These are phyloP conservation scores for sunflower (Helianthus annuus) DNA, from an alignment of 129 eudicot species.

Conservation along the genomic window DNA sequence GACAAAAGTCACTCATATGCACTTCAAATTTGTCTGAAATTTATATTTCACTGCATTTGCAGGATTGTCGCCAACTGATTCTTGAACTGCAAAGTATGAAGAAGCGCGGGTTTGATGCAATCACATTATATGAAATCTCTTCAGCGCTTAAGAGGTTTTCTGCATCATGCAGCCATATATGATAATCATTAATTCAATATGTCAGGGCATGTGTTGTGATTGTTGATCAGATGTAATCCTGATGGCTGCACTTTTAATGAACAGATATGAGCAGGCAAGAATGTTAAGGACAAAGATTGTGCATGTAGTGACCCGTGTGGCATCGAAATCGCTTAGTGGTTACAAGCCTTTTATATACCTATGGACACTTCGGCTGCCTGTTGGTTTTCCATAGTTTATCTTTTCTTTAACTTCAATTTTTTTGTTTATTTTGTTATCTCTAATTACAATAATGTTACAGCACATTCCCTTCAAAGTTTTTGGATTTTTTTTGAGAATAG, in stretches of 20 bases:
- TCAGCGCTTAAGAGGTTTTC: conserved; percentile 36
- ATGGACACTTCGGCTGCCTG: conserved; percentile 13
- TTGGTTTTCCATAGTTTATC: conserved; percentile 1
- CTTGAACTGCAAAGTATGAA: conserved; percentile 35
- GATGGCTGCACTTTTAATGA: not conserved
- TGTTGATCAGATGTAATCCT: not conserved
- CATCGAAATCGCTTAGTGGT: conserved; percentile 34
- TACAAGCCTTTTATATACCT: conserved; percentile 22
- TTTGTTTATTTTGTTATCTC: not conserved
- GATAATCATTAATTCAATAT: not conserved
- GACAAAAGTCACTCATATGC: no score
- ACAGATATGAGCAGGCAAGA: conserved; percentile 39
- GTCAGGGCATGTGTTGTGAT: not conserved
- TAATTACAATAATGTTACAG: conserved; percentile 18
- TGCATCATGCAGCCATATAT: not conserved
- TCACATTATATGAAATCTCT: conserved; percentile 21
- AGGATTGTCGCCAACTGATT: conserved; percentile 45
- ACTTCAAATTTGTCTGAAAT: not conserved
- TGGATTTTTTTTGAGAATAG: conserved; percentile 12
- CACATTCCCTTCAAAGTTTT: conserved; percentile 8
- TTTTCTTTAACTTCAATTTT: not conserved
- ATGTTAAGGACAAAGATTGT: conserved; percentile 35
- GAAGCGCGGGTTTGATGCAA: conserved; percentile 4
- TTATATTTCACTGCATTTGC: not conserved
- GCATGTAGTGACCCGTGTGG: conserved; percentile 40